Conservation (phyloP, 2,329 filamentous ascomycete species). For the Diplodia seriata region DNA sequence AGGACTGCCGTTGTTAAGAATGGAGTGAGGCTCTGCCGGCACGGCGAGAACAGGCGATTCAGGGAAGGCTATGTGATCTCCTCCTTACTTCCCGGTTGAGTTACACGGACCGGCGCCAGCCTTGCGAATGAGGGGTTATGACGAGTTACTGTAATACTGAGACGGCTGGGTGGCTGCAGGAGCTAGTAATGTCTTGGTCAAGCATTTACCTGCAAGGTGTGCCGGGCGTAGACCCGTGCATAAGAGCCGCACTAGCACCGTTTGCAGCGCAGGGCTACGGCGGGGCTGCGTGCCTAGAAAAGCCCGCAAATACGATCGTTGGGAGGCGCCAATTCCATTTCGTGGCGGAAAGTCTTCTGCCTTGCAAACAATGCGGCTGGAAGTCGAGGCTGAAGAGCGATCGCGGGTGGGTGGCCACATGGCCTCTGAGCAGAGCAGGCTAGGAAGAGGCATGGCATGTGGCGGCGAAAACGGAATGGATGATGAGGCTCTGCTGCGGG, state of each 20-base stretch:
- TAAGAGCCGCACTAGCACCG: background rate
- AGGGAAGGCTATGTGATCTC: background rate
- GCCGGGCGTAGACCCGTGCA: background rate
- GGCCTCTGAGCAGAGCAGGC: background rate
- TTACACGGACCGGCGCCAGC: background rate
- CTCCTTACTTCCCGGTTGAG: background rate
- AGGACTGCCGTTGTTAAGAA: background rate
- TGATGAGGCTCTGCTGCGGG: slow-evolving; percentile 1
- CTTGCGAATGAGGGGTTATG: background rate
- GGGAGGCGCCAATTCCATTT: background rate
- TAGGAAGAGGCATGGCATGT: background rate
- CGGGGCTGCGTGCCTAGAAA: background rate
- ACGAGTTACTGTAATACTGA: background rate
- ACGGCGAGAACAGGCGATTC: background rate
- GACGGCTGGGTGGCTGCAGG: background rate
- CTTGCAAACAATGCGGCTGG: background rate
- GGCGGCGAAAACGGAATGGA: background rate
- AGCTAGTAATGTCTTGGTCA: background rate
- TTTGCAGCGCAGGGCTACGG: background rate
- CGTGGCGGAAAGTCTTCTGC: background rate
- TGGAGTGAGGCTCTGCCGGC: background rate
- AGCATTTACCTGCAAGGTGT: background rate
- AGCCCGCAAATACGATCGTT: background rate
- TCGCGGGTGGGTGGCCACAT: background rate
- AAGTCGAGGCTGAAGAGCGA: background rate